A percentile compares a stretch with the other conserved stretches of the same genome.
phyloP scores from a whole-genome alignment of 2,329 filamentous ascomycete genomes.

The Zymoseptoria crescenta region DNA sequence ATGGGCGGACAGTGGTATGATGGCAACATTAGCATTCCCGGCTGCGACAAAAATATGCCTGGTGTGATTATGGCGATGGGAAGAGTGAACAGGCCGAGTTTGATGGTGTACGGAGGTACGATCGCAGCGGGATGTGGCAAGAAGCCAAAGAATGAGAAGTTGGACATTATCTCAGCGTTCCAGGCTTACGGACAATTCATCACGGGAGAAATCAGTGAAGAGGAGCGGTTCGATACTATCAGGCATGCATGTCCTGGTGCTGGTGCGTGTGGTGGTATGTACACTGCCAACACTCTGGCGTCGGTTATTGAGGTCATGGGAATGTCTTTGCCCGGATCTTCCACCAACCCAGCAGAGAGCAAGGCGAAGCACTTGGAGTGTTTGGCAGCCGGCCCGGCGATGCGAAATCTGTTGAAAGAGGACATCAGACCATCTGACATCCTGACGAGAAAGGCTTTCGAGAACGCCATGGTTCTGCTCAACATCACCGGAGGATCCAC shows the following conservation, averaged over 20 bases:
- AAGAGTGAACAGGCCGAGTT: conserved; percentile 80
- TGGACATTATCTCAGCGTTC: conserved; percentile 96
- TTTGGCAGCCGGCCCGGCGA: conserved; percentile 42
- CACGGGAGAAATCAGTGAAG: conserved; percentile 80
- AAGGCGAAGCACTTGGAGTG: conserved; percentile 46
- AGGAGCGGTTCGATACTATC: conserved; percentile 90
- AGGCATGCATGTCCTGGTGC: conserved; percentile 78
- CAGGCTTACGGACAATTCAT: conserved; percentile 96
- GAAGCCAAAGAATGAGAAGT: conserved; percentile 56
- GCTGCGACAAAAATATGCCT: conserved; percentile 99
- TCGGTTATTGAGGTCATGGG: conserved; percentile 46
- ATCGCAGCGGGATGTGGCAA: conserved; percentile 84
- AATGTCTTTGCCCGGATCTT: conserved; percentile 44
- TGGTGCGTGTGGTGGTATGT: conserved; percentile 79
- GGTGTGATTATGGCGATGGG: conserved; percentile 70
- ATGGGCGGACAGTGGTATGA: conserved; percentile 99
- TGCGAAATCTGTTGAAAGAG: conserved; percentile 44
- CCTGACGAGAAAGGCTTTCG: conserved; percentile 41
- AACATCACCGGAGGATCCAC: conserved; percentile 45
- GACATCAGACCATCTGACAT: conserved; percentile 45
- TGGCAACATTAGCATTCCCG: conserved; percentile 90
- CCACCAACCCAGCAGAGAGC: conserved; percentile 44
- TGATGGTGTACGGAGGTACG: conserved; percentile 97
- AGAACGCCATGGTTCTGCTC: conserved; percentile 46
- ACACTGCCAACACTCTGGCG: conserved; percentile 48